Percentiles rank a stretch among this genome's conserved stretches.
Evolutionary conservation across 192 early-diverging fungal genomes (phyloP).

Genomic region (Coemansia biformis): DNA sequence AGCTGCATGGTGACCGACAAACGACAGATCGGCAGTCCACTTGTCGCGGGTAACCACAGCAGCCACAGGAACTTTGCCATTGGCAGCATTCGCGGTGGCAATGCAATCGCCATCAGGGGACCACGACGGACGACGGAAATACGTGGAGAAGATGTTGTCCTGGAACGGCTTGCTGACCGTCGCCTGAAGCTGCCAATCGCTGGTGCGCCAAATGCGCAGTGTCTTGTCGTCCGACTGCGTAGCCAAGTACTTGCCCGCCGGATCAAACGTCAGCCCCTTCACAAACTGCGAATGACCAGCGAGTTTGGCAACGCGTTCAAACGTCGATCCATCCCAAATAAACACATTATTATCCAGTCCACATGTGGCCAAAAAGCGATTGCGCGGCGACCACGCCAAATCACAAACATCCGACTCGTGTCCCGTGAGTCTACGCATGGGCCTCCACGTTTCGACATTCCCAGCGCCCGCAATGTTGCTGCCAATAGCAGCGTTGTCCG

Average conservation of each 20-base stretch:
- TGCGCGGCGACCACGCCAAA: slow-evolving; percentile 86
- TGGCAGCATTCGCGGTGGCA: slow-evolving; percentile 86
- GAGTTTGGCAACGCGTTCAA: slow-evolving; percentile 63
- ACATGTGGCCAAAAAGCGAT: slow-evolving; percentile 82
- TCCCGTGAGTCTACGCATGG: slow-evolving; percentile 67
- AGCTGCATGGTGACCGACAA: slow-evolving; percentile 85
- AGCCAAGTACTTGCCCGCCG: slow-evolving; percentile 87
- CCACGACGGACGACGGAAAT: slow-evolving; percentile 90
- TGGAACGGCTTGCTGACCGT: slow-evolving; percentile 68
- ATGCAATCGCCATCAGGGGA: slow-evolving; percentile 94
- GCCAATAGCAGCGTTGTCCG: background rate
- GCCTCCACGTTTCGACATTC: slow-evolving; percentile 62
- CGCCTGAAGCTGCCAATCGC: slow-evolving; percentile 79
- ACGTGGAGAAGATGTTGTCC: slow-evolving; percentile 78
- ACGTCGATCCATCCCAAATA: slow-evolving; percentile 83
- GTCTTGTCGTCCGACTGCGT: slow-evolving; percentile 91
- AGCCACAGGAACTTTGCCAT: slow-evolving; percentile 68
- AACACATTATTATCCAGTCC: slow-evolving; percentile 76
- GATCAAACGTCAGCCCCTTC: slow-evolving; percentile 96
- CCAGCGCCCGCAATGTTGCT: slow-evolving; percentile 7
- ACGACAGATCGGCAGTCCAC: slow-evolving; percentile 71
- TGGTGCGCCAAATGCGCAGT: slow-evolving; percentile 77
- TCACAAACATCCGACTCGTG: slow-evolving; percentile 91
- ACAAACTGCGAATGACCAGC: slow-evolving; percentile 81
- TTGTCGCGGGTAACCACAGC: slow-evolving; percentile 71